Evolutionary conservation across 495 filamentous ascomycete genomes (phyloP), one percentile per base, ranked within the genome.

Genomic region (Amniculicola lignicola): DNA sequence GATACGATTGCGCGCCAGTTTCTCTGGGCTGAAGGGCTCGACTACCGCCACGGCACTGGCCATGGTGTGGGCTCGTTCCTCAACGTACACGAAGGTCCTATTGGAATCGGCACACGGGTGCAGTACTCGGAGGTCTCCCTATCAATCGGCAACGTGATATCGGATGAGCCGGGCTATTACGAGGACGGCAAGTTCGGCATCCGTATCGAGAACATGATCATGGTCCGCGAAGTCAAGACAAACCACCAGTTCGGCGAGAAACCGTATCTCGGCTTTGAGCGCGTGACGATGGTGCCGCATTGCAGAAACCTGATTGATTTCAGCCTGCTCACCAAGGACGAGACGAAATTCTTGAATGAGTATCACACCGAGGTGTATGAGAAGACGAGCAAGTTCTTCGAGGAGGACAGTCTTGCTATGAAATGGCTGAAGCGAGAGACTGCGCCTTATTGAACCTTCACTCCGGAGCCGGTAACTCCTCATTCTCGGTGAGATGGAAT

Each of bases 111-210:
- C 16, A 95, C 90, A 4, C 80, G 92, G 37, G 78, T 91, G 24
- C 88, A 95, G 61, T 96, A 92, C 68, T 84, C 88, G 7, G 94
- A 99, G 61, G 93, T 97, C 18, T 77, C 93, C 1, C 79, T 99
- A 18, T 80, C 89, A 0, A 75, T 85, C n/a, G 94, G 94, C 39
- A 96, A 96, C 67, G 91, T 97, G 37, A 81, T 96, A 54, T 96
- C 90, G 3, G 85, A 95, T 67, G 91, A 99, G 69, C 94, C 93
- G 12, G 94, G 94, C 25, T 99, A 90, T 74, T 99, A 99, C 72
- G 94, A 97, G 72, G 94, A 99, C 64, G 94, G 90, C 39, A 84
- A 84, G 9, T 99, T 94, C 66, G 94, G 94, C n/a, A 95, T 99
- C 64, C 87, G 94, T 25, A 97, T 96, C 64, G 94, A 99, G 73